These are phyloP conservation scores for Aspergillus cavernicola DNA, from an alignment of 495 filamentous ascomycete species.

Conservation along the genomic window DNA sequence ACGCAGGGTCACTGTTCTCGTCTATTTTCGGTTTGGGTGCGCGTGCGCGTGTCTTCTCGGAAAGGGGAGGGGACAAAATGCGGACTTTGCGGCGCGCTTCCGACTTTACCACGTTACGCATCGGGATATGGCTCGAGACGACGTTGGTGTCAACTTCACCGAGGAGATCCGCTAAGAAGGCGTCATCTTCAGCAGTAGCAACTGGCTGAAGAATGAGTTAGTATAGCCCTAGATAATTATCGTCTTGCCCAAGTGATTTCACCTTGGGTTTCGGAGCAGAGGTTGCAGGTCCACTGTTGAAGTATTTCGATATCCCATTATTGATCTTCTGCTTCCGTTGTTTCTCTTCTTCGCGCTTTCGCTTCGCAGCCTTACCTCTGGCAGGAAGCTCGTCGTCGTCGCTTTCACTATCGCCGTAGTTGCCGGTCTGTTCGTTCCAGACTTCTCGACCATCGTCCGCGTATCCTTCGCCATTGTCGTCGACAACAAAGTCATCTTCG, in stretches of 20 bases:
- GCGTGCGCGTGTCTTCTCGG: slow-evolving; percentile 45
- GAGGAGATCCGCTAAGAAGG: slow-evolving; percentile 78
- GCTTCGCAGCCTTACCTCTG: slow-evolving; percentile 71
- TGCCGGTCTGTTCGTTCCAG: slow-evolving; percentile 66
- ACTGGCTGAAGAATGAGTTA: slow-evolving; percentile 28
- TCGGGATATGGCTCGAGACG: slow-evolving; percentile 50
- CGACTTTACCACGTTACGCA: slow-evolving; percentile 64
- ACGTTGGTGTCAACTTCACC: slow-evolving; percentile 85
- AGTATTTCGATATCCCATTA: slow-evolving; percentile 89
- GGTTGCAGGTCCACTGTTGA: slow-evolving; percentile 67
- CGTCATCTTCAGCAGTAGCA: slow-evolving; percentile 77
- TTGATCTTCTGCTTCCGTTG: slow-evolving; percentile 82
- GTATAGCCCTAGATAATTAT: neutral
- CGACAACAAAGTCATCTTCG: slow-evolving; percentile 95
- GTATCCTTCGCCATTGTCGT: slow-evolving; percentile 91
- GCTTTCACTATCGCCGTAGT: slow-evolving; percentile 61
- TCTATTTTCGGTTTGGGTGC: slow-evolving; percentile 39
- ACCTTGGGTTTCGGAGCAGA: slow-evolving; percentile 78
- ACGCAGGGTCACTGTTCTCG: slow-evolving; percentile 39
- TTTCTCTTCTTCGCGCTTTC: slow-evolving; percentile 85
- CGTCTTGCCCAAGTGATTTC: too few species aligned
- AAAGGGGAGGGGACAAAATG: slow-evolving; percentile 69
- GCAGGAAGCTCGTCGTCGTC: slow-evolving; percentile 66
- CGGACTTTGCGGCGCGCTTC: slow-evolving; percentile 73
- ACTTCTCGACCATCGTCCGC: slow-evolving; percentile 96